Conservation (phyloP, 495 filamentous ascomycete genomes). For the Chlorociboria aeruginascens region DNA sequence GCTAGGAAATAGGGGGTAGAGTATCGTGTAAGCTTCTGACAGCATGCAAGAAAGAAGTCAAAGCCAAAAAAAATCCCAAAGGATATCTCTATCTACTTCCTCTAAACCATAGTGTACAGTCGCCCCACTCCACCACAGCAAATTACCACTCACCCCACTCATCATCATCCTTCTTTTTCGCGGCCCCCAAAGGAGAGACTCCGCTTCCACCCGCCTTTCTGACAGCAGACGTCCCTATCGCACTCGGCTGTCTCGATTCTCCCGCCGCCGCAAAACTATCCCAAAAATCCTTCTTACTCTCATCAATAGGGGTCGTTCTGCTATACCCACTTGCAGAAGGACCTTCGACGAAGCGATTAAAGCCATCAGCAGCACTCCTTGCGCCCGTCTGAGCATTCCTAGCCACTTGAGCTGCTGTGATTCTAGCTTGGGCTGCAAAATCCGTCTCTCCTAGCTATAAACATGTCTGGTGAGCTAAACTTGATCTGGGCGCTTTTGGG, state of each 20-base stretch:
- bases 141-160: constrained; percentile 22
- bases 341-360: constrained; percentile 71
- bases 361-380: constrained; percentile 58
- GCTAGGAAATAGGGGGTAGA: constrained; percentile 5
- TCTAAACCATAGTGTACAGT: no score
- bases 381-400: constrained; percentile 47
- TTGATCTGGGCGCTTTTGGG: no score
- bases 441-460: constrained; percentile 68
- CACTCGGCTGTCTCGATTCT: constrained; percentile 14
- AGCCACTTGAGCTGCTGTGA: constrained; percentile 54
- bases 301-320: constrained; percentile 26
- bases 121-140: no score
- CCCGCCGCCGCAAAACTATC: constrained; percentile 51
- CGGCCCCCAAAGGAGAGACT: constrained; percentile 1
- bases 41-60: no score
- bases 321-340: constrained; percentile 19
- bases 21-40: neutral
- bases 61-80: no score
- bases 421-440: constrained; percentile 67
- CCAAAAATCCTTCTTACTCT: constrained; percentile 83
- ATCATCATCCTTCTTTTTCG: constrained; percentile 22
- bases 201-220: constrained; percentile 10
- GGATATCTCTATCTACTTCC: no score
- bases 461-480: no score
- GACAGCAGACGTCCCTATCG: constrained; percentile 29